Evolutionary conservation across 73 alveolate species (phyloP), one percentile per base, ranked within the genome.

Genomic region (Tetrahymena malaccensis): DNA sequence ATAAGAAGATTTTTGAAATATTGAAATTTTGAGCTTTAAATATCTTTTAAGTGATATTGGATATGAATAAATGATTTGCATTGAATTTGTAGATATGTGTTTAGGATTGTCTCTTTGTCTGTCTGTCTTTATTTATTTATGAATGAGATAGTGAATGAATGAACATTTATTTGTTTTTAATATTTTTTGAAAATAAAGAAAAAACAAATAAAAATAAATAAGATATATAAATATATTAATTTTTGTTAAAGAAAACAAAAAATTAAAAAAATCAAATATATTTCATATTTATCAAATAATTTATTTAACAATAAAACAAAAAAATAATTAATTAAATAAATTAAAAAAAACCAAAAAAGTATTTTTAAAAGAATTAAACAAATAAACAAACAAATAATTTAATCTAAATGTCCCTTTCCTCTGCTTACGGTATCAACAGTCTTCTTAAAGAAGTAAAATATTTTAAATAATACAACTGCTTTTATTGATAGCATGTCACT

Each of bases 351-450:
- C 89, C 89, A 70, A 70, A 70, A 70, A 70, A 70, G 89, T 70
- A 70, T 70, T 70, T 70, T 70, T 70, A 70, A 70, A 70, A 70
- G 89, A 50, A 19, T 50, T 33, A 70, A n/a, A n/a, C 37, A 70
- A 70, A 70, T 33, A 70, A 27, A 70, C 89, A 70, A 70, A 70
- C 89, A 70, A 70, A 70, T 70, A 50, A 50, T 70, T 22, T 31
- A 70, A 27, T 31, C 89, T 25, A 10, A 70, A 70, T 70, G 89
- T 17, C 89, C 89, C 89, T 70, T 70, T 3, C 89, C 37, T 70
- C 89, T 70, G 89, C 89, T 70, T 70, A 70, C 89, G 89, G 89
- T 70, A 70, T 70, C 89, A 70, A 70, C 89, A 70, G 89, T 70
- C 89, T 70, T 70, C 89, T 70, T 70, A 70, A 70, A 70, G 89